A percentile compares a stretch with the other conserved stretches of the same genome.
Conservation (phyloP, 1,284 basidiomycete species). For the Ceratobasidium sp. region DNA sequence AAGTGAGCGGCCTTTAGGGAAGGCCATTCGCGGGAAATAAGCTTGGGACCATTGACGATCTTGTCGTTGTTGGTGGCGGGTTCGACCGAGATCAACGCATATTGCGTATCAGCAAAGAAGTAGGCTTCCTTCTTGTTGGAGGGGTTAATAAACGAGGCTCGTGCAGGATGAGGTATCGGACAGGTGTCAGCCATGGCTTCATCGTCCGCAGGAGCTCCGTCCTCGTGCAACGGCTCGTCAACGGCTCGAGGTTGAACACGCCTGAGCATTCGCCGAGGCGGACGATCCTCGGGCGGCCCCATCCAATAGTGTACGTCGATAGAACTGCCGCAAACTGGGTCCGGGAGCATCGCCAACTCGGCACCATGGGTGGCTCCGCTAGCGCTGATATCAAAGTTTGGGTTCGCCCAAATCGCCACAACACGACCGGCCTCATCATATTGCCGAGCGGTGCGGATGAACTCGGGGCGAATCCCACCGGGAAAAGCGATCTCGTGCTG, state of each 20-base stretch:
- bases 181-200: not conserved
- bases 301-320: slow-evolving; percentile 10
- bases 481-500: slow-evolving; percentile 9
- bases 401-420: slow-evolving; percentile 3
- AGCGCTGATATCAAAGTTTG: slow-evolving; percentile 3
- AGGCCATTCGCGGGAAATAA: not conserved
- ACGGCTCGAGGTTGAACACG: not conserved
- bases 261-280: not conserved
- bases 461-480: not conserved
- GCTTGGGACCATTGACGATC: not conserved
- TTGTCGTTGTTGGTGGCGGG: slow-evolving; percentile 13
- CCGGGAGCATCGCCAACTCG: slow-evolving; percentile 1
- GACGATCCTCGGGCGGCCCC: not conserved
- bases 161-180: not conserved
- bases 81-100: slow-evolving; percentile 2
- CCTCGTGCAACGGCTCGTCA: slow-evolving; percentile 7
- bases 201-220: not conserved
- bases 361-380: not conserved
- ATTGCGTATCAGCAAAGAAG: slow-evolving; percentile 23
- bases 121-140: slow-evolving; percentile 3
- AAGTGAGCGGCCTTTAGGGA: slow-evolving; percentile 22
- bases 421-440: not conserved
- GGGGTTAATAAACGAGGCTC: slow-evolving; percentile 1
- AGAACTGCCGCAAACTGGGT: slow-evolving; percentile 5
- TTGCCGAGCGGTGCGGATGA: slow-evolving; percentile 2